Base-by-base conservation (phyloP, 805 yeast genomes). In the Metschnikowia proteae region DNA sequence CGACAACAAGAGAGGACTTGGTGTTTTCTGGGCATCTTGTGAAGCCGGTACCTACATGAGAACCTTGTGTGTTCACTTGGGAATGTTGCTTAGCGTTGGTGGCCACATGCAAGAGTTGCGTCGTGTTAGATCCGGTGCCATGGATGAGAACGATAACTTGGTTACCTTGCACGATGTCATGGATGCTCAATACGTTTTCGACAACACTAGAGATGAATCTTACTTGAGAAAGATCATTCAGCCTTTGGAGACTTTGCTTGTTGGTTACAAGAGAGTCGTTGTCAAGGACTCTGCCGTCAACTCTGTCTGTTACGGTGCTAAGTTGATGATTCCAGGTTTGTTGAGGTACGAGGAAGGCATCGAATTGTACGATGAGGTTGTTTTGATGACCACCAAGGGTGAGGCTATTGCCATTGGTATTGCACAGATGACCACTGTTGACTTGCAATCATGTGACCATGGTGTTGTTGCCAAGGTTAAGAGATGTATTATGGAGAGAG, bases 1-100 rank as follows among this genome's bases (percentile, higher is more conserved):
- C 65, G 99, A 91, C 75, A 87, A 90, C 73, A 91, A 94, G 74
- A 86, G 98, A 73, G 92, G 94, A 61, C 79, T 94, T 54, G 96
- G 96, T 76, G 98, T 94, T 32, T 94, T 94, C 78, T 94, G 99
- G 99, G 99, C 98, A 51, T 87, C 96, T 37, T 94, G 99, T 81
- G 99, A 94, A 78, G 99, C 99, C 53, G 99, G 99, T 75, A 94
- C 99, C 52, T 94, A 94, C 75, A 94, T 94, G 97, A 87, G 99
- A 81, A 94, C 99, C 44, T 77, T 94, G 62, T 94, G 99, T 85
- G 99, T 94, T 49, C 99, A 94, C 73, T 77, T 94, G 64, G 99
- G 99, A 76, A 91, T 94, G 96, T 79, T 94, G 52, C 79, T 94
- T 58, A 97, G 98, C 63, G 97, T 90, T 60, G 99, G 99, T 70